phyloP scores from a whole-genome alignment of 495 filamentous ascomycete species.

The Hypomontagnella submonticulosa region DNA sequence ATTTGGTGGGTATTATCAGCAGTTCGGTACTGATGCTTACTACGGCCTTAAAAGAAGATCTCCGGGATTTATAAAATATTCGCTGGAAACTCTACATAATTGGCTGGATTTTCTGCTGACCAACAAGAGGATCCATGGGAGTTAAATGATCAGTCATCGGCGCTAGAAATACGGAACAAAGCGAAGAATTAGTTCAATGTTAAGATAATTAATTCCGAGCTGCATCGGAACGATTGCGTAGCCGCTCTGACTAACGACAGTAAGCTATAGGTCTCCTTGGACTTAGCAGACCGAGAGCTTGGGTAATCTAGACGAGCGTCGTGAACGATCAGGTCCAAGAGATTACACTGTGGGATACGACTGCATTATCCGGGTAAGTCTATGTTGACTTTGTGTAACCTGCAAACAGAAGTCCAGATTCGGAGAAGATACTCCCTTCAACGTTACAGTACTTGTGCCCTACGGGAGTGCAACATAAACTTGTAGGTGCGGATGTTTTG shows the following conservation, averaged over 20 bases:
- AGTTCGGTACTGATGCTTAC: constrained; percentile 15
- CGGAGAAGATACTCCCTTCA: background rate
- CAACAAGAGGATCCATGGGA: background rate
- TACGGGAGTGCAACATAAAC: background rate
- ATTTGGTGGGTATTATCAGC: background rate
- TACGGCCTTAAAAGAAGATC: background rate
- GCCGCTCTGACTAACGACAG: background rate
- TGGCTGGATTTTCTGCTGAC: constrained; percentile 7
- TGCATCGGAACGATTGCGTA: background rate
- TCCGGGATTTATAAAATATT: constrained; percentile 6
- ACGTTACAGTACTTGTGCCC: background rate
- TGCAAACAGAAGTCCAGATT: background rate
- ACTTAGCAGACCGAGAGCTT: background rate
- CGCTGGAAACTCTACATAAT: background rate
- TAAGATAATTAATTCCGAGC: background rate
- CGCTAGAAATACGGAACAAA: background rate
- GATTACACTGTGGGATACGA: background rate
- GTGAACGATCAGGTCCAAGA: background rate
- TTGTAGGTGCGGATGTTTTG: background rate
- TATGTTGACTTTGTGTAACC: background rate
- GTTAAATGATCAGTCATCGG: constrained; percentile 12
- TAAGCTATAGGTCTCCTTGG: background rate
- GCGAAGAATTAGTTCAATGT: background rate
- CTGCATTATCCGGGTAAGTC: constrained; percentile 6
- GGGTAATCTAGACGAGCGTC: background rate